These are phyloP conservation scores for Tetrapisispora nanseiensis DNA, from an alignment of 805 yeast species.

Conservation along the genomic window DNA sequence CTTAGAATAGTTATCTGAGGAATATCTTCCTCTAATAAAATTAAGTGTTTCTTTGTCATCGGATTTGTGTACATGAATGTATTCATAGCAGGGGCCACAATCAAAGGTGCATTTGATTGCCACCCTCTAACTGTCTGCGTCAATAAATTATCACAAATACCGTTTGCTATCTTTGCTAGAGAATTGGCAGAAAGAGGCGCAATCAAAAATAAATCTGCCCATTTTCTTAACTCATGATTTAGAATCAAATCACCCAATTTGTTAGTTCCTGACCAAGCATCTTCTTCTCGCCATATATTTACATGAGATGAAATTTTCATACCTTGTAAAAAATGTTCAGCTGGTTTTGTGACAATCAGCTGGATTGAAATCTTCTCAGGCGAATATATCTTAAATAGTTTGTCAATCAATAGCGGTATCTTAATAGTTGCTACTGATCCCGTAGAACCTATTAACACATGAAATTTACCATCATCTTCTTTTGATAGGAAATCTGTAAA, in stretches of 20 bases:
- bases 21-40: constrained; percentile 54
- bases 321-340: constrained; percentile 59
- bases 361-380: constrained; percentile 69
- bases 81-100: constrained; percentile 80
- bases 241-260: constrained; percentile 64
- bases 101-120: constrained; percentile 64
- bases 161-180: constrained; percentile 63
- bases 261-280: constrained; percentile 52
- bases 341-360: constrained; percentile 68
- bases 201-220: constrained; percentile 74
- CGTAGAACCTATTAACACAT: constrained; percentile 83
- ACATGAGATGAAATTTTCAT: constrained; percentile 61
- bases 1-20: constrained; percentile 65
- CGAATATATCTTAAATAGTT: constrained; percentile 71
- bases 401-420: constrained; percentile 80
- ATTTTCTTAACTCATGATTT: constrained; percentile 68
- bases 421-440: constrained; percentile 97
- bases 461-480: constrained; percentile 76
- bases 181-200: constrained; percentile 78
- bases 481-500: constrained; percentile 62
- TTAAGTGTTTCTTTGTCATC: constrained; percentile 62
- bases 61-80: constrained; percentile 78
- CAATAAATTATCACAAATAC: constrained; percentile 66
- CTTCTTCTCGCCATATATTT: constrained; percentile 78
- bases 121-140: constrained; percentile 70